phyloP scores from a whole-genome alignment of 2,329 filamentous ascomycete species.

The Paecilomyces dactylethromorphus region DNA sequence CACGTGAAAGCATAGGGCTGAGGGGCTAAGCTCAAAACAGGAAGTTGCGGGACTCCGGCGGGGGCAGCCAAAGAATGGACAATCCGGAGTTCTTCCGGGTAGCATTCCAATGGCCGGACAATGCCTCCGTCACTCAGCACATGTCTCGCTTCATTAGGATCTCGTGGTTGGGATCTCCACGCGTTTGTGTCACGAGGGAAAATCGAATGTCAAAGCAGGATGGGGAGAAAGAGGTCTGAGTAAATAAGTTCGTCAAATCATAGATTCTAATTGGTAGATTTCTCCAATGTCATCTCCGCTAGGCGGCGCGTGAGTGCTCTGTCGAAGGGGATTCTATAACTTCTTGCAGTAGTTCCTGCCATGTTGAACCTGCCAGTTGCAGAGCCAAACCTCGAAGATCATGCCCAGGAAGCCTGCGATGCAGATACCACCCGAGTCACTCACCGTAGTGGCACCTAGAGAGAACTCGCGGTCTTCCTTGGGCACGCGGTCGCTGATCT shows the following conservation, averaged over 20 bases:
- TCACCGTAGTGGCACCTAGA: constrained; percentile 81
- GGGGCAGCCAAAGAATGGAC: neutral
- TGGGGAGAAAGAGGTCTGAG: neutral
- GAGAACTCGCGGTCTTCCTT: constrained; percentile 82
- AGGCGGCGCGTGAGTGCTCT: neutral
- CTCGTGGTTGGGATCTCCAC: neutral
- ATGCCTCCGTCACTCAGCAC: neutral
- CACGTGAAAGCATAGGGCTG: neutral
- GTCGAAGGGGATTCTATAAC: constrained; percentile 17
- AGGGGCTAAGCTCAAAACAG: neutral
- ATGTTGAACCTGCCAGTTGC: constrained; percentile 74
- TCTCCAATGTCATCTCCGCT: neutral
- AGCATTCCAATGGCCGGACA: neutral
- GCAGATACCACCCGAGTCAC: constrained; percentile 85
- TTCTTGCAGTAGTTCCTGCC: constrained; percentile 68
- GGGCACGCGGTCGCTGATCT: constrained; percentile 79
- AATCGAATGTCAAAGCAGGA: neutral
- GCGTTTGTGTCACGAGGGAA: neutral
- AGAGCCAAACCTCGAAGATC: constrained; percentile 72
- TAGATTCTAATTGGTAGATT: neutral
- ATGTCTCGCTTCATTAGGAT: neutral
- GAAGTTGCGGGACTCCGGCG: neutral
- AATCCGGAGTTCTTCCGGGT: neutral
- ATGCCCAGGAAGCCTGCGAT: constrained; percentile 81
- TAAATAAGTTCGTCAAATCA: neutral